Conservation (phyloP, 768 basidiomycete species). For the Rubroboletus pulcherrimus region DNA sequence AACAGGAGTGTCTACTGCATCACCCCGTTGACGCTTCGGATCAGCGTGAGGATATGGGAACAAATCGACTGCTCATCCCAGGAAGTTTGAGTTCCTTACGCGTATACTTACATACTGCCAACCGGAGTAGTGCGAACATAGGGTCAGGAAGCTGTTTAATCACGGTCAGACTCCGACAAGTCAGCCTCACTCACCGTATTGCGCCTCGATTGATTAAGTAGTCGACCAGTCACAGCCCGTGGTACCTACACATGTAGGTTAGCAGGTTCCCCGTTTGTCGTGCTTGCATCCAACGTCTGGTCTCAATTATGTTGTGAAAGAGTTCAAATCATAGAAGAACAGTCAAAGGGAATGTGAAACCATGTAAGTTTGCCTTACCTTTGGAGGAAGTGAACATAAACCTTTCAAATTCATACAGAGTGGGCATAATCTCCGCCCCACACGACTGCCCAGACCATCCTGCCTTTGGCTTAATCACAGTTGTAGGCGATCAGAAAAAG, state of each 20-base stretch:
- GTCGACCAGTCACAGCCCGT: not conserved
- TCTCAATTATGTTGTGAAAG: not conserved
- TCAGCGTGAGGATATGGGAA: not conserved
- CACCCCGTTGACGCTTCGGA: too few species aligned
- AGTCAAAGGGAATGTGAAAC: not conserved
- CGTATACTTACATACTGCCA: not conserved
- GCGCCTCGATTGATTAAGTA: not conserved
- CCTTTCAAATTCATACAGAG: not conserved
- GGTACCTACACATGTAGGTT: too few species aligned
- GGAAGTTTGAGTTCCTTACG: not conserved
- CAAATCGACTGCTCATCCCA: not conserved
- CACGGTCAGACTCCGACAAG: not conserved
- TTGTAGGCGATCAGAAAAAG: not conserved
- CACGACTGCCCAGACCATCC: not conserved
- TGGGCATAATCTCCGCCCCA: constrained; percentile 1
- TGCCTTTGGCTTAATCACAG: not conserved
- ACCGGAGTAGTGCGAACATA: not conserved
- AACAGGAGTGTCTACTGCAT: not conserved
- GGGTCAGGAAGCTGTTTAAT: not conserved
- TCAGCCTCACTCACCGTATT: constrained; percentile 7
- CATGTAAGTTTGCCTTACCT: constrained; percentile 6
- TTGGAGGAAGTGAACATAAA: not conserved
- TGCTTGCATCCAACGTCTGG: not conserved
- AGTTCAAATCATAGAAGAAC: not conserved
- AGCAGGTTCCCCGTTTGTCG: not conserved